Percentiles rank a stretch among this genome's conserved stretches.
Evolutionary conservation across 2,329 filamentous ascomycete species (phyloP).

Genomic region (Colletotrichum liriopes): DNA sequence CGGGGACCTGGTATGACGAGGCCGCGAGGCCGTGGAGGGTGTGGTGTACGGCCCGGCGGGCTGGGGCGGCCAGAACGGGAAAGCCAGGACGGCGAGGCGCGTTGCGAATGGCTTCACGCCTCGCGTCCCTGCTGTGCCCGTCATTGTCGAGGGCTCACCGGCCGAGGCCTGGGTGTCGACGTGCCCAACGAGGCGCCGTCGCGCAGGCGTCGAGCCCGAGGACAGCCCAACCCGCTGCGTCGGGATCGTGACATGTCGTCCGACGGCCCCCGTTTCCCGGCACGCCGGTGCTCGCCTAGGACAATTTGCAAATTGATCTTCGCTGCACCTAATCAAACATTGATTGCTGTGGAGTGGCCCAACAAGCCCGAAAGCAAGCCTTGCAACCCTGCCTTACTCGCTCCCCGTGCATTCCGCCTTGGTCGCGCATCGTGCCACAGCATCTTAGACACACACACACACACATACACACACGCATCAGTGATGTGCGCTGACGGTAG

Average conservation of each 20-base stretch:
- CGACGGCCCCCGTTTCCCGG: background rate
- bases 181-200: background rate
- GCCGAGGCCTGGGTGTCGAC: background rate
- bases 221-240: background rate
- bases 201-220: background rate
- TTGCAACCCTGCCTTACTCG: background rate
- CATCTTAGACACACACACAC: background rate
- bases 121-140: background rate
- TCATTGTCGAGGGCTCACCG: background rate
- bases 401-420: background rate
- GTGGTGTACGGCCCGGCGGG: background rate
- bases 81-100: background rate
- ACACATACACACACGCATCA: no score
- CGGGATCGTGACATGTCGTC: background rate
- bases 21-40: background rate
- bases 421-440: no score
- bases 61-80: background rate
- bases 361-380: background rate
- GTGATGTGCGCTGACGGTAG: background rate
- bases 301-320: background rate
- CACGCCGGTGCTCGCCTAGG: background rate
- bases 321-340: background rate
- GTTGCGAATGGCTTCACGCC: constrained; percentile 5
- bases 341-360: background rate
- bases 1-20: background rate